Conservation (phyloP, 495 filamentous ascomycete species). For the Xylaria palmicola region DNA sequence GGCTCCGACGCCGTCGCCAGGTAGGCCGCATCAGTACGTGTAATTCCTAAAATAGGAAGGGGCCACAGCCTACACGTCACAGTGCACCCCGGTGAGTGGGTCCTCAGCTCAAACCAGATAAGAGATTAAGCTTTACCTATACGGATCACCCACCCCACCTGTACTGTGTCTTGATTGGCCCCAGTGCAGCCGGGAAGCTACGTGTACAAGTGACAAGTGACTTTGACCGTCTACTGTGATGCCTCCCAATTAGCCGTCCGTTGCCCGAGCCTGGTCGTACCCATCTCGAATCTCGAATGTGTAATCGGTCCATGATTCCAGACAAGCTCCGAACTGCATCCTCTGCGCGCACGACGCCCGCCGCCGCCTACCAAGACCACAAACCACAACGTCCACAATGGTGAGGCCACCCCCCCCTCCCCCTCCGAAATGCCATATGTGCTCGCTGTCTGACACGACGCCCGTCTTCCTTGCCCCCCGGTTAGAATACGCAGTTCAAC, state of each 20-base stretch:
- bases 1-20: too few species aligned
- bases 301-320: neutral
- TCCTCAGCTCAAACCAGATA: too few species aligned
- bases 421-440: neutral
- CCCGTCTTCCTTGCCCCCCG: neutral
- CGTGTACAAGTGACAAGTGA: neutral
- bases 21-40: too few species aligned
- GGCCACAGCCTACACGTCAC: neutral
- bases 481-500: constrained; percentile 88
- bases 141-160: too few species aligned
- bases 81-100: neutral
- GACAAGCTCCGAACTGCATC: neutral
- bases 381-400: neutral
- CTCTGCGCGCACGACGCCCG: neutral
- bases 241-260: too few species aligned
- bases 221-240: neutral
- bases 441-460: neutral
- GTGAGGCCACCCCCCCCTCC: neutral
- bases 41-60: neutral
- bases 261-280: too few species aligned
- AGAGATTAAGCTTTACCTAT: too few species aligned
- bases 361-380: neutral
- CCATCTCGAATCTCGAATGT: too few species aligned
- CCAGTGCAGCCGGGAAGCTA: neutral
- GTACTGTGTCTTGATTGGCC: neutral